Evolutionary conservation across 306 rosid species (phyloP), one percentile per base, ranked within the genome.

Genomic region (Sindora glabra): DNA sequence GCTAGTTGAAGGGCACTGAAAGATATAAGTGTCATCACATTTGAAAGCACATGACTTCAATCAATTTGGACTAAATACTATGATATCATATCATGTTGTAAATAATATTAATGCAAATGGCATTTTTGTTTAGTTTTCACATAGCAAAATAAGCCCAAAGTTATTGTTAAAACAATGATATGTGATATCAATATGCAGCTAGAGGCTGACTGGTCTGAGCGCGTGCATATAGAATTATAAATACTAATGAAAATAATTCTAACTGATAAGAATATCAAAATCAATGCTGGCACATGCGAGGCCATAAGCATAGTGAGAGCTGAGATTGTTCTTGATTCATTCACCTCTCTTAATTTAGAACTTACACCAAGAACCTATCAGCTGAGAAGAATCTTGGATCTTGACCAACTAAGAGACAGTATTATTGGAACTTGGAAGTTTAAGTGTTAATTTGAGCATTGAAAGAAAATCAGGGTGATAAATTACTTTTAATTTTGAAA

Each of bases 1-100:
- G 59, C 16, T 56, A 21, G 79, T 64, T 36, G 90, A 81, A 67
- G 90, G 5, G 61, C 99, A 94, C 17, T 24, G 70, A 55, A 29
- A 58, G 34, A 69, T 16, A 36, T 53, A 16, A 65, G 22, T 25
- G 69, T 72, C 74, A 69, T 60, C 19, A 41, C 72, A 76, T 46
- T 18, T 21, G 65, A 67, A 45, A 24, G 33, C 46, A 15, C 11
- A 30, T 9, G 41, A 36, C 25, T 49, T 19, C 60, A 56, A 33
- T 27, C 12, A 55, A 22, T 47, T 37, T 10, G 18, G 18, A 47
- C 14, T 47, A 27, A 24, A 38, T n/a, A 53, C 32, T 41, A 66
- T 53, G 6, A 41, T 30, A 62, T 54, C 25, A 53, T 47, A 41
- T 25, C 22, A n/a, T n/a, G n/a, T n/a, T n/a, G 21, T 19, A 63